These are phyloP conservation scores for Eucalyptus marginata DNA, from an alignment of 345 rosid species.

Conservation along the genomic window DNA sequence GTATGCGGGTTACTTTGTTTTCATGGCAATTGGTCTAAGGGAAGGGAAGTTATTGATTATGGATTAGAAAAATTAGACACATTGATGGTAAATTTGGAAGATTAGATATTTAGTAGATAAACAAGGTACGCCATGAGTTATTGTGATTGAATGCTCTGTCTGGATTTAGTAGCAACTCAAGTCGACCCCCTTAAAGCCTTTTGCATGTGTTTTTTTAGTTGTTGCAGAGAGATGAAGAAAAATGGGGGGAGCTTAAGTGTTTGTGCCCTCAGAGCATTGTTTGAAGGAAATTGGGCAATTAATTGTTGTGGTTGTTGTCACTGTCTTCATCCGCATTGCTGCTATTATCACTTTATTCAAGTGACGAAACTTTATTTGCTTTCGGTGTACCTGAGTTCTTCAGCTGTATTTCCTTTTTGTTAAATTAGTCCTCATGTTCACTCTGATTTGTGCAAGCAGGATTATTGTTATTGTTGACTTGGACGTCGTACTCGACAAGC, in stretches of 20 bases:
- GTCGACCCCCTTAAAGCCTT: background rate
- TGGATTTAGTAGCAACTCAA: background rate
- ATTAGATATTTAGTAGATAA: background rate
- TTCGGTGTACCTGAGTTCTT: background rate
- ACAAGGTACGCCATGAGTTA: background rate
- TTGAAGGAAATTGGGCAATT: background rate
- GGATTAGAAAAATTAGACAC: background rate
- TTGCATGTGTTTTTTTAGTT: background rate
- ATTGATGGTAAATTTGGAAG: background rate
- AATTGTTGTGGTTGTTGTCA: background rate
- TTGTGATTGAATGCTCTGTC: background rate
- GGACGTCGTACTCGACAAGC: conserved; percentile 35
- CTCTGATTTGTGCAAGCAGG: conserved; percentile 21
- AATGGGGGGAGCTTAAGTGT: background rate
- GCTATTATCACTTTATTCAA: background rate
- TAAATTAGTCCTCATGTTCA: background rate
- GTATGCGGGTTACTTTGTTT: background rate
- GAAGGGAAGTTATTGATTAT: background rate
- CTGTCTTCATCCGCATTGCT: background rate
- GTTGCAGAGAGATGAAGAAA: background rate
- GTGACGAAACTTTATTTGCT: background rate
- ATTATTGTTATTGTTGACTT: conserved; percentile 51
- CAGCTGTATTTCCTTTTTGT: background rate
- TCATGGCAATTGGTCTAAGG: background rate
- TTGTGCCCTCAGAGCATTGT: background rate